Conservation (phyloP, 768 basidiomycete species). For the Termitomyces sp. region DNA sequence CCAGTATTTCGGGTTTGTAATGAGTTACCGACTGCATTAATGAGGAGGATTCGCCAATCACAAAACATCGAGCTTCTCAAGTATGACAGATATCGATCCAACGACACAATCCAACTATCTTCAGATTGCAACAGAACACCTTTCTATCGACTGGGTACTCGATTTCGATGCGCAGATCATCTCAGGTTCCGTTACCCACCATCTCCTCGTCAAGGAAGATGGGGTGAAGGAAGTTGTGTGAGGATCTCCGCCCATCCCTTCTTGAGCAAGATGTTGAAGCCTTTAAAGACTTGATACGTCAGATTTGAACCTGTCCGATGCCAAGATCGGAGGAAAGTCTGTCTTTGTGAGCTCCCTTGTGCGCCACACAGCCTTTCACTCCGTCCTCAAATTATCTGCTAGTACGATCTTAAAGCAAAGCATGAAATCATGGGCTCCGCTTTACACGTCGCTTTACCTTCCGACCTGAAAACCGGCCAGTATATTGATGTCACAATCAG, state of each 20-base stretch:
- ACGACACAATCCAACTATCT: conserved; percentile 81
- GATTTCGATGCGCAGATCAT: conserved; percentile 55
- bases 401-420: conserved; percentile 53
- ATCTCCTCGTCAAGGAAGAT: conserved; percentile 47
- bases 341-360: conserved; percentile 35
- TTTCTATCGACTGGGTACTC: conserved; percentile 73
- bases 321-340: conserved; percentile 45
- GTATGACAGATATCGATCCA: conserved; percentile 31
- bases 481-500: conserved; percentile 49
- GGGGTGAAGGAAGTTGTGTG: conserved; percentile 59
- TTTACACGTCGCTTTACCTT: conserved; percentile 53
- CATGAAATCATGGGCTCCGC: conserved; percentile 78
- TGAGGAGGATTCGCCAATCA: background rate
- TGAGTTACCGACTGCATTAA: background rate
- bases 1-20: background rate
- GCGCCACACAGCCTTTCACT: background rate
- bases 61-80: background rate
- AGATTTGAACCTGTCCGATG: conserved; percentile 55
- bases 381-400: background rate
- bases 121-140: conserved; percentile 58
- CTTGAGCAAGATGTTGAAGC: background rate
- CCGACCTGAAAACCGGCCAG: conserved; percentile 35
- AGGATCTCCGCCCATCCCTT: conserved; percentile 11
- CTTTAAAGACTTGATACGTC: conserved; percentile 64
- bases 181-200: conserved; percentile 60